Conservation (phyloP, 306 rosid species). For the Vigna reflexopilosa region DNA sequence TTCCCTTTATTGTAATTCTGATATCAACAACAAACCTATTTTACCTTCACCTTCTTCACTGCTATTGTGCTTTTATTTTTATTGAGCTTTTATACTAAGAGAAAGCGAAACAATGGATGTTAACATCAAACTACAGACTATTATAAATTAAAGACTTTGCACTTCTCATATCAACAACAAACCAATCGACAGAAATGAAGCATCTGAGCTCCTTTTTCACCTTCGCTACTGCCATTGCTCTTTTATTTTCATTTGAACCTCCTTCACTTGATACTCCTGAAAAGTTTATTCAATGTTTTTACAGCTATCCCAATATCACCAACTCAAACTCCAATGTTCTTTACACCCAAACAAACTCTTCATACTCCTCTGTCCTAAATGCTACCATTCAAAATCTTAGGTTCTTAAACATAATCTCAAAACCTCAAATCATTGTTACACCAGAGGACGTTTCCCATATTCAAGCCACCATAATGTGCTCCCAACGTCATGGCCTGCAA, state of each 20-base stretch:
- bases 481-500: conserved; percentile 54
- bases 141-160: too few relatives aligned
- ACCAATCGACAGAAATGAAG: not conserved
- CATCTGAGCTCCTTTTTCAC: not conserved
- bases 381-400: too few relatives aligned
- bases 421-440: conserved; percentile 15
- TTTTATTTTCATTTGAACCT: conserved; percentile 45
- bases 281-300: conserved; percentile 33
- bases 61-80: too few relatives aligned
- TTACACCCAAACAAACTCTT: not conserved
- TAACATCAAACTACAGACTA: too few relatives aligned
- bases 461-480: conserved; percentile 59
- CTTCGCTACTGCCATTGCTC: not conserved
- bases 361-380: too few relatives aligned
- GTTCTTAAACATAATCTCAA: too few relatives aligned
- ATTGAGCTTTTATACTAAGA: too few relatives aligned
- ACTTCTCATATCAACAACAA: too few relatives aligned
- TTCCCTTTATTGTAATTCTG: too few relatives aligned
- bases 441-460: conserved; percentile 53
- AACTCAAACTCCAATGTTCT: conserved; percentile 55
- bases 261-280: conserved; percentile 40
- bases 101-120: too few relatives aligned
- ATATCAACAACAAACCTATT: too few relatives aligned
- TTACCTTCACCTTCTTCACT: too few relatives aligned
- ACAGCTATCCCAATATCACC: conserved; percentile 41